Conservation (phyloP, 371 early-diverging fungal genomes). For the Syncephalastrum racemosum region DNA sequence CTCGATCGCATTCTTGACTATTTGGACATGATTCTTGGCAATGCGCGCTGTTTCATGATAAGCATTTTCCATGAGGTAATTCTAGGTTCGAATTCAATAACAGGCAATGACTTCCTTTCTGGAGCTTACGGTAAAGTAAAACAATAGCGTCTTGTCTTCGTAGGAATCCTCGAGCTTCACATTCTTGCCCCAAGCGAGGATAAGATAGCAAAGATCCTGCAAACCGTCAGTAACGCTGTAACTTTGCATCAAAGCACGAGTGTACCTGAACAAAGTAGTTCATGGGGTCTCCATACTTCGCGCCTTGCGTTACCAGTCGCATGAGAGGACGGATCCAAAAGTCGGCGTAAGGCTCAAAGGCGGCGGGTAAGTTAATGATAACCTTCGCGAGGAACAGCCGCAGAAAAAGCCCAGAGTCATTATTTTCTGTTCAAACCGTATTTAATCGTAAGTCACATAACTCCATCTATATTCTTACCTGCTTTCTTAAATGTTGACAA, state of each 20-base stretch:
- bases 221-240: background rate
- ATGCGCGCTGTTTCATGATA: slow-evolving; percentile 43
- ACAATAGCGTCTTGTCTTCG: slow-evolving; percentile 40
- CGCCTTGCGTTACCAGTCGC: slow-evolving; percentile 48
- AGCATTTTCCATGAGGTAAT: slow-evolving; percentile 53
- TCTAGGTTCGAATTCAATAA: slow-evolving; percentile 21
- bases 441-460: too few species aligned
- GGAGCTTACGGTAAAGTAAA: slow-evolving; percentile 39
- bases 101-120: background rate
- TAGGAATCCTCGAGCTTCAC: slow-evolving; percentile 23
- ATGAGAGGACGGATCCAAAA: slow-evolving; percentile 65
- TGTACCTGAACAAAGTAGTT: slow-evolving; percentile 68
- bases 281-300: slow-evolving; percentile 61
- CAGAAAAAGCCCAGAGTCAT: slow-evolving; percentile 19
- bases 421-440: too few species aligned
- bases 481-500: too few species aligned
- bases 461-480: too few species aligned
- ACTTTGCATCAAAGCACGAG: background rate
- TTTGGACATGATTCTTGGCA: slow-evolving; percentile 50
- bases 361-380: slow-evolving; percentile 56
- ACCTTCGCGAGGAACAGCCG: slow-evolving; percentile 62
- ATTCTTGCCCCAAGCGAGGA: slow-evolving; percentile 58
- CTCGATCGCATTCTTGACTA: slow-evolving; percentile 60
- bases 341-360: slow-evolving; percentile 59
- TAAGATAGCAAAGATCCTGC: slow-evolving; percentile 56